phyloP scores from a whole-genome alignment of 805 yeast genomes.

The Candida yuanshanica region DNA sequence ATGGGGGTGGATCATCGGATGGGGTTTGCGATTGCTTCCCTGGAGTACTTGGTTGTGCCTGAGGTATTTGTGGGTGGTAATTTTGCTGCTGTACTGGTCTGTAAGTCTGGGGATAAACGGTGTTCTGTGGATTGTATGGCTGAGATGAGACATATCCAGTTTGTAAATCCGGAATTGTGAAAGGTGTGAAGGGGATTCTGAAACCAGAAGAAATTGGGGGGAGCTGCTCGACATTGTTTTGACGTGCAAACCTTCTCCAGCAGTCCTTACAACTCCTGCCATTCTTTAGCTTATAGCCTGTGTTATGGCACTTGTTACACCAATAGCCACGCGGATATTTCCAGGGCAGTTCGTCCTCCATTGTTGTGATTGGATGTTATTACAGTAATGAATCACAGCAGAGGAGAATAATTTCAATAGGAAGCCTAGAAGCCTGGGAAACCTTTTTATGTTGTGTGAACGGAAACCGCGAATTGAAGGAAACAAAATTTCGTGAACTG shows the following conservation, averaged over 20 bases:
- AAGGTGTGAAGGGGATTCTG: slow-evolving; percentile 17
- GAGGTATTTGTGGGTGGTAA: neutral
- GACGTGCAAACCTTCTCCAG: slow-evolving; percentile 51
- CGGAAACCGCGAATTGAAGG: neutral
- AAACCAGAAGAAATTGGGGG: slow-evolving; percentile 2
- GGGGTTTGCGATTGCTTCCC: slow-evolving; percentile 12
- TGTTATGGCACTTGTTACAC: slow-evolving; percentile 69
- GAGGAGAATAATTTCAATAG: too few relatives aligned
- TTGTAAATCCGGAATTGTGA: neutral
- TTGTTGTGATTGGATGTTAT: neutral
- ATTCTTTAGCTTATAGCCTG: slow-evolving; percentile 57
- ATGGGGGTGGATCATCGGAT: slow-evolving; percentile 7
- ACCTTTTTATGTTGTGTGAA: too few relatives aligned
- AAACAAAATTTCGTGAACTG: too few relatives aligned
- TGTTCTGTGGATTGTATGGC: slow-evolving; percentile 1
- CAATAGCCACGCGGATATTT: slow-evolving; percentile 54
- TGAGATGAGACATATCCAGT: neutral
- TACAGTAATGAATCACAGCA: too few relatives aligned
- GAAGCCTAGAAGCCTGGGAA: too few relatives aligned
- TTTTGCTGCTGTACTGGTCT: slow-evolving; percentile 1
- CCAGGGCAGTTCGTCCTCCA: slow-evolving; percentile 40
- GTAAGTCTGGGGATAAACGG: neutral
- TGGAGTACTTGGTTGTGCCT: slow-evolving; percentile 1
- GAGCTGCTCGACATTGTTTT: slow-evolving; percentile 4
- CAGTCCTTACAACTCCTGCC: slow-evolving; percentile 67